Percentiles rank a stretch among this genome's conserved stretches.
Evolutionary conservation across 306 rosid species (phyloP).

Genomic region (Clitoria ternatea): DNA sequence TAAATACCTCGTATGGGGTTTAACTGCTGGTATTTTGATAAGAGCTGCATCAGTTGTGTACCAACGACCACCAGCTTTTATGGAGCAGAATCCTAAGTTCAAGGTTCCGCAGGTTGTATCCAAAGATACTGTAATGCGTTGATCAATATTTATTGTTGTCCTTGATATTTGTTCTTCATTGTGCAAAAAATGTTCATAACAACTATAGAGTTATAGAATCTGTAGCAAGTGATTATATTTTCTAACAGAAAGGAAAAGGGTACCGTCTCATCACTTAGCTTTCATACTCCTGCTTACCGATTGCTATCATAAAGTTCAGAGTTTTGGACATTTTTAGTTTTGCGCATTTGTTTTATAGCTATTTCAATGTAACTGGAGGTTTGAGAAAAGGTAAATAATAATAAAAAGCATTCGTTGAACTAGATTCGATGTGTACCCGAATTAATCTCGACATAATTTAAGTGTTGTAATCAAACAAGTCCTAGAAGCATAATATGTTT

Average conservation of each 20-base stretch:
- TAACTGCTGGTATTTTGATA: slow-evolving; percentile 92
- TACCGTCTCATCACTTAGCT: neutral
- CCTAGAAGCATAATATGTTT: neutral
- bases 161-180: slow-evolving; percentile 11
- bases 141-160: slow-evolving; percentile 21
- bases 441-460: too few relatives aligned
- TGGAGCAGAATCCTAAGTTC: slow-evolving; percentile 80
- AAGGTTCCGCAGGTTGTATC: slow-evolving; percentile 49
- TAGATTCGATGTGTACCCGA: too few relatives aligned
- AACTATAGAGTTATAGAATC: neutral
- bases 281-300: neutral
- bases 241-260: slow-evolving; percentile 23
- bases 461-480: neutral
- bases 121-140: slow-evolving; percentile 44
- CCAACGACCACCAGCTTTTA: slow-evolving; percentile 70
- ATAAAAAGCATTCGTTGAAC: too few relatives aligned
- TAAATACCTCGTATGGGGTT: slow-evolving; percentile 82
- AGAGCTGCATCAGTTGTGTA: slow-evolving; percentile 83
- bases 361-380: too few relatives aligned
- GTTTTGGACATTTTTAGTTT: neutral
- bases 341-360: too few relatives aligned
- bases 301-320: neutral
- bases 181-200: neutral
- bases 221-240: neutral
- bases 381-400: too few relatives aligned